phyloP scores from a whole-genome alignment of 805 yeast species.

The Ogataea chonburiensis region DNA sequence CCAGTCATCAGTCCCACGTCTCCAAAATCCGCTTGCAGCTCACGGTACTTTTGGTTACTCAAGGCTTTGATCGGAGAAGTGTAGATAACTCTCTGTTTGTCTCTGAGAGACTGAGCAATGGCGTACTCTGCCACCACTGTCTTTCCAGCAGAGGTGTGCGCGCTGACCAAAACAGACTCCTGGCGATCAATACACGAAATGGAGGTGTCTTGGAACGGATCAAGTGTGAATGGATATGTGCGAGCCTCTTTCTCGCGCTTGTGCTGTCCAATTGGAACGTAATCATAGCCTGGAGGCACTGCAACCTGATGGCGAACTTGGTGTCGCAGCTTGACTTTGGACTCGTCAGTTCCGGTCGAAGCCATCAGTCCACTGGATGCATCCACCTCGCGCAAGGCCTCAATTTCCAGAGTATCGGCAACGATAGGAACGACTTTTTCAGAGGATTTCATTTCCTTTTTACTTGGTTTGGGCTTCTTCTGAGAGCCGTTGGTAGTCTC shows the following conservation, averaged over 20 bases:
- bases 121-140: constrained; percentile 98
- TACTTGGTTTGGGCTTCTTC: constrained; percentile 31
- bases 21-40: constrained; percentile 85
- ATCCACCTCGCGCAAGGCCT: constrained; percentile 85
- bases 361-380: constrained; percentile 69
- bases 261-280: constrained; percentile 85
- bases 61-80: constrained; percentile 95
- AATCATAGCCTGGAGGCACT: constrained; percentile 86
- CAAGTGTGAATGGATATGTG: constrained; percentile 86
- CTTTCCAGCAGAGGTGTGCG: constrained; percentile 97
- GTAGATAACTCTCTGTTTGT: constrained; percentile 90
- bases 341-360: constrained; percentile 30
- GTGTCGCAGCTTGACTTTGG: constrained; percentile 68
- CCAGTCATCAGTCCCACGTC: constrained; percentile 99
- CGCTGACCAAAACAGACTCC: constrained; percentile 94
- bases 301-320: constrained; percentile 98
- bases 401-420: constrained; percentile 83
- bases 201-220: constrained; percentile 97
- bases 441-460: constrained; percentile 30
- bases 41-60: constrained; percentile 92
- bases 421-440: constrained; percentile 60
- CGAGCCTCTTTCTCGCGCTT: constrained; percentile 77
- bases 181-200: constrained; percentile 93
- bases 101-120: constrained; percentile 89
- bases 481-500: constrained; percentile 19